Base-by-base conservation (phyloP, 345 rosid genomes). In the Murraya paniculata region DNA sequence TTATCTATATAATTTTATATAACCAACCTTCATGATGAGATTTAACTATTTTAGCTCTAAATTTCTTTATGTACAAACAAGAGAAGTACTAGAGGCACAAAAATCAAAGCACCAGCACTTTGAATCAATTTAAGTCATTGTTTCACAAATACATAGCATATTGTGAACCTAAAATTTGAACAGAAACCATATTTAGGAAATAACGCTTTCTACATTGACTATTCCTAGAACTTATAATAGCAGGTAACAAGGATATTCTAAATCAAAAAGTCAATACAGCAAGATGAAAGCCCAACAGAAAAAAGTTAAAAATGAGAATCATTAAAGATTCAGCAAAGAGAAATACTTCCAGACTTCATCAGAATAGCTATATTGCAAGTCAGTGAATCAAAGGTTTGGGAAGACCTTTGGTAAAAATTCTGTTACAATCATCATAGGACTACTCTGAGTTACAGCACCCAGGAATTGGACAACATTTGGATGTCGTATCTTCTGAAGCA, bases 371-470 rank as follows among this genome's bases (percentile, higher is more conserved):
- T 24, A 76, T 21, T 33, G 53, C 45, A 58, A 53, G 57, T 13
- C 38, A 75, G 48, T 31, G 58, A 74, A 73, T 60, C 5, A 77
- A 77, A 64, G 21, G 62, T 60, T 39, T 72, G 68, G 61, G 65
- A 74, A 66, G 62, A 95, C 98, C 97, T 93, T 91, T 14, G 92
- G 97, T 75, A 96, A 80, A 82, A 92, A 93, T 81, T 93, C 99
- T 21, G 92, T 96, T 65, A 96, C 98, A 81, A 93, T 96, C 98
- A 96, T 96, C 99, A 96, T 91, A 55, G 99, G 98, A 77, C 92
- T 93, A 85, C 87, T 96, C 79, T 92, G 99, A 25, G 98, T 95
- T 76, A 96, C 97, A 71, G 99, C 98, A 77, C 99, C 97, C 79
- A 96, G 90, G 85, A 96, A 96, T 83, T 96, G 99, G 25, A 96